Conservation (phyloP, 2,329 filamentous ascomycete species). For the Talaromyces funiculosus region DNA sequence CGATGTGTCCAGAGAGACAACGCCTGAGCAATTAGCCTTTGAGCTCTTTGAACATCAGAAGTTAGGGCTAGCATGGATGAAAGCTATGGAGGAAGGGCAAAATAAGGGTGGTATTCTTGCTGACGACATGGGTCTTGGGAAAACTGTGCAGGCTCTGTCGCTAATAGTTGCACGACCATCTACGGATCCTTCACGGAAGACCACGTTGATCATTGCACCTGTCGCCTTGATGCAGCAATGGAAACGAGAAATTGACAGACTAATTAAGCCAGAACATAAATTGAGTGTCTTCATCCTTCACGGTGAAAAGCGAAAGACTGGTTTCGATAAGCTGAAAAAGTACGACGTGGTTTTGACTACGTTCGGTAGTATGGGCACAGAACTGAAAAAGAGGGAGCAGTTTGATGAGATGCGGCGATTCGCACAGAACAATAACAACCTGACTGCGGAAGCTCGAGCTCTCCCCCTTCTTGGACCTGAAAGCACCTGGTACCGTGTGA, state of each 20-base stretch:
- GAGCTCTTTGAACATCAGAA: conserved; percentile 77
- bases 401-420: conserved; percentile 47
- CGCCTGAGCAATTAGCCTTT: conserved; percentile 62
- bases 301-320: conserved; percentile 51
- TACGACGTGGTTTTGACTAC: conserved; percentile 76
- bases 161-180: conserved; percentile 67
- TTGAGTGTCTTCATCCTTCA: conserved; percentile 67
- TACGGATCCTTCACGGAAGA: conserved; percentile 54
- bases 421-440: conserved; percentile 33
- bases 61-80: conserved; percentile 70
- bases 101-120: conserved; percentile 72
- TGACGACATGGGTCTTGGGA: conserved; percentile 79
- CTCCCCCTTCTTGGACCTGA: conserved; percentile 57
- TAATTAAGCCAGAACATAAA: conserved; percentile 55
- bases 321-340: conserved; percentile 56
- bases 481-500: conserved; percentile 61
- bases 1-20: conserved; percentile 60
- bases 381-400: conserved; percentile 57
- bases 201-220: conserved; percentile 77
- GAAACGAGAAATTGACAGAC: conserved; percentile 70
- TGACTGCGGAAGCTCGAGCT: conserved; percentile 25
- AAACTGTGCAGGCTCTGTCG: conserved; percentile 76
- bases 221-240: conserved; percentile 78
- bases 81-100: conserved; percentile 63
- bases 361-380: conserved; percentile 64